Percentiles rank a stretch among this genome's conserved stretches.
phyloP scores from a whole-genome alignment of 768 basidiomycete genomes.

The Boletus pseudo-olivaceus region DNA sequence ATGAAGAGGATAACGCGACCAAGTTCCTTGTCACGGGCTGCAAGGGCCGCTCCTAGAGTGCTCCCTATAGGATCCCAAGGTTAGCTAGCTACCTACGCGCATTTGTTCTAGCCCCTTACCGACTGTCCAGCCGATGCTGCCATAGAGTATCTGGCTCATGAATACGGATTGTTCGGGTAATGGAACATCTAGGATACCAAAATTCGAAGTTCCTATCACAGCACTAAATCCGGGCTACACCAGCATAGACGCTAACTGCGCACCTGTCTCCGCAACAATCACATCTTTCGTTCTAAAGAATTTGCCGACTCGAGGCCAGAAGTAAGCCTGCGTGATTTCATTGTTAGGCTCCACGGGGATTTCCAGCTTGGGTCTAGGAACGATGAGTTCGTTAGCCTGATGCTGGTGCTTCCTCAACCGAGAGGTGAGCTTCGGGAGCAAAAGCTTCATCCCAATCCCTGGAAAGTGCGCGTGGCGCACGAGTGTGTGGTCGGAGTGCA shows the following conservation, averaged over 20 bases:
- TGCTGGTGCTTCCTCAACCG: conserved; percentile 43
- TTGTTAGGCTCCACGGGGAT: conserved; percentile 50
- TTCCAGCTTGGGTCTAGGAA: conserved; percentile 40
- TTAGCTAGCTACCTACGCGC: background rate
- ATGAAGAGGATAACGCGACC: conserved; percentile 79
- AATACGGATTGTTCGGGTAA: conserved; percentile 68
- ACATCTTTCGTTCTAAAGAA: conserved; percentile 76
- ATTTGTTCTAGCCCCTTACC: conserved; percentile 40
- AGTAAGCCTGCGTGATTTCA: conserved; percentile 70
- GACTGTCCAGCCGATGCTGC: conserved; percentile 88
- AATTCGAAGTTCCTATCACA: conserved; percentile 63
- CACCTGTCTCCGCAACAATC: conserved; percentile 84
- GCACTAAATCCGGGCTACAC: background rate
- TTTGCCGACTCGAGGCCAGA: conserved; percentile 75
- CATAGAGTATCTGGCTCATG: conserved; percentile 81
- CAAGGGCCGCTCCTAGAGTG: conserved; percentile 76
- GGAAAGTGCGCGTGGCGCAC: conserved; percentile 63
- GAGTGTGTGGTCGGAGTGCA: conserved; percentile 72
- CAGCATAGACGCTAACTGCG: background rate
- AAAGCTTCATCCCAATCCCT: conserved; percentile 69
- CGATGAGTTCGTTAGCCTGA: conserved; percentile 40
- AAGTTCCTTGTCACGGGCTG: conserved; percentile 59
- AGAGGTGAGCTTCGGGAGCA: conserved; percentile 69
- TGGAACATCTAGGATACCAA: conserved; percentile 80
- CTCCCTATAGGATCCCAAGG: conserved; percentile 38